Evolutionary conservation across 2,329 filamentous ascomycete species (phyloP).

Genomic region (Diaporthe destruens): DNA sequence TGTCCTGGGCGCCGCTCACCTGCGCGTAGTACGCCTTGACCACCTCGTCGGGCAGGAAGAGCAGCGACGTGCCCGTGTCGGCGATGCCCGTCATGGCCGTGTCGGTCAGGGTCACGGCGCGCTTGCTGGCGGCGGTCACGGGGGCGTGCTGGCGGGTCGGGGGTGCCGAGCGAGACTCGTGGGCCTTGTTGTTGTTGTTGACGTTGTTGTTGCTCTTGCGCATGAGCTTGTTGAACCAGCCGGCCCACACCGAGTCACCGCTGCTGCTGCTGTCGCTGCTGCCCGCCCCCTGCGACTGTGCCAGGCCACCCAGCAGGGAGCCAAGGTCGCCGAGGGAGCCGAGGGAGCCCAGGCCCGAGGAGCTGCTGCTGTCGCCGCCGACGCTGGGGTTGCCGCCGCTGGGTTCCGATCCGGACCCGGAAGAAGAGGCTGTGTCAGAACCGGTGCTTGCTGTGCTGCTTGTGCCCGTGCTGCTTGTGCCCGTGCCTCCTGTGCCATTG

Average conservation of each 20-base stretch:
- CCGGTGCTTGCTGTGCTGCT: neutral
- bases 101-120: constrained; percentile 46
- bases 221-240: constrained; percentile 15
- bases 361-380: neutral
- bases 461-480: neutral
- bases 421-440: constrained; percentile 1
- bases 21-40: constrained; percentile 59
- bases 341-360: neutral
- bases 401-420: neutral
- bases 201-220: constrained; percentile 18
- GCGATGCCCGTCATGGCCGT: constrained; percentile 54
- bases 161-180: neutral
- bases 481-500: neutral
- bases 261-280: neutral
- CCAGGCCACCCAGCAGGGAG: neutral
- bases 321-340: neutral
- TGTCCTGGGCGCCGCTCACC: constrained; percentile 54
- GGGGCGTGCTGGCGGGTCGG: constrained; percentile 35
- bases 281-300: neutral
- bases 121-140: constrained; percentile 28
- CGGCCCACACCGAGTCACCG: neutral
- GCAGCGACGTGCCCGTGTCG: constrained; percentile 64
- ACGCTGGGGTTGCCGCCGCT: neutral
- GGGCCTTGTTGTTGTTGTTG: neutral
- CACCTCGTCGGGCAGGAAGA: constrained; percentile 59